Percentiles rank a stretch among this genome's conserved stretches.
phyloP scores from a whole-genome alignment of 345 rosid species.

The Kandelia obovata region DNA sequence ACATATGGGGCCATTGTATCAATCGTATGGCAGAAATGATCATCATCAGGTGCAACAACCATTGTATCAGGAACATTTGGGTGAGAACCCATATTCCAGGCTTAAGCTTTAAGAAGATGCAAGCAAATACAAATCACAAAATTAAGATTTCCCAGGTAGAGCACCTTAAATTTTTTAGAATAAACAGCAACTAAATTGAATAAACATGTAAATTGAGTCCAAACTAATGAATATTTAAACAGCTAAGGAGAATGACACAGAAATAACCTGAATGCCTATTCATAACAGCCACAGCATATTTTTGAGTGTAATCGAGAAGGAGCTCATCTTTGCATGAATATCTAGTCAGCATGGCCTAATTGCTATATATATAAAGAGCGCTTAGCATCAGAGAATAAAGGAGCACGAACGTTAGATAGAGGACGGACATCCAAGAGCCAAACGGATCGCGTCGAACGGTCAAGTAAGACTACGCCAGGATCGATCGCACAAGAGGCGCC shows the following conservation, averaged over 20 bases:
- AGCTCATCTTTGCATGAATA: slow-evolving; percentile 56
- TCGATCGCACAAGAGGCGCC: no score
- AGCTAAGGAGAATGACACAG: no score
- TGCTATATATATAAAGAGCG: no score
- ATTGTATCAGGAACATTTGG: slow-evolving; percentile 95
- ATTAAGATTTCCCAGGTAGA: slow-evolving; percentile 1
- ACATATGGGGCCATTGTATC: slow-evolving; percentile 97
- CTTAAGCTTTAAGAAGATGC: slow-evolving; percentile 11
- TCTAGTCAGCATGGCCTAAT: neutral
- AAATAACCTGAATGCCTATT: no score
- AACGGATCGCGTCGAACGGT: no score
- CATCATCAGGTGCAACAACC: slow-evolving; percentile 78
- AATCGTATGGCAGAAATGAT: slow-evolving; percentile 79
- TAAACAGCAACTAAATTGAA: no score
- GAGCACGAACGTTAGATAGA: no score
- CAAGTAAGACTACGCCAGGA: no score
- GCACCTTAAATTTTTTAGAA: neutral
- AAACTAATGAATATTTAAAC: neutral
- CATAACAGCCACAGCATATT: slow-evolving; percentile 5
- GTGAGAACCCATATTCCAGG: slow-evolving; percentile 68
- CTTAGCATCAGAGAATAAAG: no score
- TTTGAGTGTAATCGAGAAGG: slow-evolving; percentile 87
- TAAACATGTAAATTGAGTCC: no score
- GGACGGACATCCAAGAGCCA: no score
- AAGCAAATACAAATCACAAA: slow-evolving; percentile 3